These are phyloP conservation scores for Candida pseudocylindracea DNA, from an alignment of 1,139 yeast genomes.

Conservation along the genomic window DNA sequence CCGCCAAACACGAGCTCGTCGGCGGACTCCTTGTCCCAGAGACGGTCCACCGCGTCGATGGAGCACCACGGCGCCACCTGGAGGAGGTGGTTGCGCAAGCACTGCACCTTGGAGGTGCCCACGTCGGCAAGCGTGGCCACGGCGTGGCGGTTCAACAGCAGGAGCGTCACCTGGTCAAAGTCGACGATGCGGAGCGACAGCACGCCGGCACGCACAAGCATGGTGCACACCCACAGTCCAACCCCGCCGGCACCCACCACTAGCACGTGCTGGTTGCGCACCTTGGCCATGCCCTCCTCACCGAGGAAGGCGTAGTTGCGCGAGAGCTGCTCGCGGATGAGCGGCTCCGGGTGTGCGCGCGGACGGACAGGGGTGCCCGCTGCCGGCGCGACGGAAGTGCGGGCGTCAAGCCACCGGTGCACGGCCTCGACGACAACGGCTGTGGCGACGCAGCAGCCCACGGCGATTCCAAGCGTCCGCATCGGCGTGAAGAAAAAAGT, in stretches of 20 bases:
- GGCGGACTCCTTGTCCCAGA: slow-evolving; percentile 53
- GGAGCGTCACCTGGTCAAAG: slow-evolving; percentile 85
- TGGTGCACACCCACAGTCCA: slow-evolving; percentile 90
- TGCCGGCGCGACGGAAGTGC: too few relatives aligned
- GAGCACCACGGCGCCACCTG: slow-evolving; percentile 82
- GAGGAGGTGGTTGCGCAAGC: slow-evolving; percentile 39
- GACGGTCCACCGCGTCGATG: slow-evolving; percentile 52
- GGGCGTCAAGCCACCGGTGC: too few relatives aligned
- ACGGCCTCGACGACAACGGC: too few relatives aligned
- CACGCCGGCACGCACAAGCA: slow-evolving; percentile 82
- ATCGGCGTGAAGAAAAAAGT: too few relatives aligned
- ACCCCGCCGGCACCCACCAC: slow-evolving; percentile 99
- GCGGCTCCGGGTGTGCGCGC: slow-evolving; percentile 34
- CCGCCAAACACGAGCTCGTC: slow-evolving; percentile 32
- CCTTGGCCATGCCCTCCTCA: slow-evolving; percentile 57
- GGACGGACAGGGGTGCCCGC: background rate
- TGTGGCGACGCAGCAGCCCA: too few relatives aligned
- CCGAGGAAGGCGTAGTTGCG: slow-evolving; percentile 84
- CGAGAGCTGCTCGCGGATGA: slow-evolving; percentile 78
- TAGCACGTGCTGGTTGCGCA: slow-evolving; percentile 53
- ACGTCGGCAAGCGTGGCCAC: slow-evolving; percentile 79
- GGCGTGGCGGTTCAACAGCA: slow-evolving; percentile 84
- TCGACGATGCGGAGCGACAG: slow-evolving; percentile 62
- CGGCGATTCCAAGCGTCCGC: too few relatives aligned
- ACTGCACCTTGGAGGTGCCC: slow-evolving; percentile 72